Conservation (phyloP, 148 eudicot genomes). For the Suaeda aralocaspica region DNA sequence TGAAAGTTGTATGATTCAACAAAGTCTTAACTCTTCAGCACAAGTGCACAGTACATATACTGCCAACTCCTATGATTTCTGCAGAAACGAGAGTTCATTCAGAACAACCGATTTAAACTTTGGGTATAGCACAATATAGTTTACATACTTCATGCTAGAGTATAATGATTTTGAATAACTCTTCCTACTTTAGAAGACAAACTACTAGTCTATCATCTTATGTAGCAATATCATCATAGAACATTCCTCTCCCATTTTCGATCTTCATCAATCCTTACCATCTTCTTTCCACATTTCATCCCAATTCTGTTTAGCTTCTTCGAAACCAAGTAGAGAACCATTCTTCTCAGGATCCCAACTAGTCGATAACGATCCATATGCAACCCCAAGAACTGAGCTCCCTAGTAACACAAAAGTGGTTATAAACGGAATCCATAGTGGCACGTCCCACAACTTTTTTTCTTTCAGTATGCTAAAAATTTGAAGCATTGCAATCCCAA, state of each 20-base stretch:
- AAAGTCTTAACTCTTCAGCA: too few relatives aligned
- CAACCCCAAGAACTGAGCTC: conserved; percentile 70
- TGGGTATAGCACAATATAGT: too few relatives aligned
- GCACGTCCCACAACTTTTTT: conserved; percentile 52
- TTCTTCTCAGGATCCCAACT: conserved; percentile 62
- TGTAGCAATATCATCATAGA: too few relatives aligned
- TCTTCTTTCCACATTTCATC: conserved; percentile 84
- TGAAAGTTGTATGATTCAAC: too few relatives aligned
- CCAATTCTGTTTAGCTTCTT: conserved; percentile 73
- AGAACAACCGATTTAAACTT: too few relatives aligned
- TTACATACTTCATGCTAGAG: too few relatives aligned
- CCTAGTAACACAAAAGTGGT: conserved; percentile 71
- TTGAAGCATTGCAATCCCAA: conserved; percentile 44
- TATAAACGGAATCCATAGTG: conserved; percentile 61
- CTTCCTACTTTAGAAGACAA: too few relatives aligned
- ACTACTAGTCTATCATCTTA: too few relatives aligned
- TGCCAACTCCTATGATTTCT: too few relatives aligned
- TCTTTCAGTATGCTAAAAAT: conserved; percentile 42
- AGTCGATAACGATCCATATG: conserved; percentile 70
- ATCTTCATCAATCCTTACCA: conserved; percentile 17
- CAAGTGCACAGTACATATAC: too few relatives aligned
- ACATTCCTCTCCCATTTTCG: not conserved
- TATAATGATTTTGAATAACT: too few relatives aligned
- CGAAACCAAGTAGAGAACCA: conserved; percentile 68
- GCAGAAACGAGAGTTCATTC: too few relatives aligned